Base-by-base conservation (phyloP, 768 basidiomycete species). In the Amanita jacksonii region DNA sequence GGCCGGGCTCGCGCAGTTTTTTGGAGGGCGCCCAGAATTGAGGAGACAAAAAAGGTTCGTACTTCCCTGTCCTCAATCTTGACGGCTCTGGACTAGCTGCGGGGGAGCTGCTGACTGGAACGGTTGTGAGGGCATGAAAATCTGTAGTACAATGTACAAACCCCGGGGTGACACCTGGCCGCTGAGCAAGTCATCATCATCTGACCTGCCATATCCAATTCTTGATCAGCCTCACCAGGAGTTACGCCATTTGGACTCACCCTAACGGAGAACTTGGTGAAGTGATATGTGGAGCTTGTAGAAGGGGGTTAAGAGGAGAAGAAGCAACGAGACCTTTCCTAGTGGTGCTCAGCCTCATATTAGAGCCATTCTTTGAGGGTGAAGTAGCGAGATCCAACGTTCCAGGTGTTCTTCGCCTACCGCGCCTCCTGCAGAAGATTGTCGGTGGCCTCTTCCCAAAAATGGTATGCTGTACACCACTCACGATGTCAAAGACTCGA, bases 131-230 rank as follows among this genome's bases (percentile, higher is more conserved):
- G 51, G 50, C 36, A 52, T 51, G 41, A 45, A 47, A 48, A 5
- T 37, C 4, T 34, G 13, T 8, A 12, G 18, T 41, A 18, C 43
- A 42, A 7, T 42, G 47, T 10, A 62, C 73, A 53, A 57, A 81
- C 84, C 78, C 49, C 74, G 63, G 5, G 85, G 83, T 19, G 85
- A 89, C 1, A 70, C 75, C 54, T 85, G 85, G 1, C 83, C 84
- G 53, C 85, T 87, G 57, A 80, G 61, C 10, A 82, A 79, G 10
- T 82, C 82, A 15, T 84, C 81, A 6, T 64, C 68, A 27, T 40
- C 44, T 22, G 36, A 38, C n/a, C 28, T 38, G n/a, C 35, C 20
- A 28, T 5, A 31, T 31, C 24, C 5, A 22, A 20, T 20, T 10
- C 16, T 38, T 12, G 27, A 28, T 28, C n/a, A n/a, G n/a, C n/a